phyloP scores from a whole-genome alignment of 2,329 filamentous ascomycete genomes.

The Chalaropsis ovoidea region DNA sequence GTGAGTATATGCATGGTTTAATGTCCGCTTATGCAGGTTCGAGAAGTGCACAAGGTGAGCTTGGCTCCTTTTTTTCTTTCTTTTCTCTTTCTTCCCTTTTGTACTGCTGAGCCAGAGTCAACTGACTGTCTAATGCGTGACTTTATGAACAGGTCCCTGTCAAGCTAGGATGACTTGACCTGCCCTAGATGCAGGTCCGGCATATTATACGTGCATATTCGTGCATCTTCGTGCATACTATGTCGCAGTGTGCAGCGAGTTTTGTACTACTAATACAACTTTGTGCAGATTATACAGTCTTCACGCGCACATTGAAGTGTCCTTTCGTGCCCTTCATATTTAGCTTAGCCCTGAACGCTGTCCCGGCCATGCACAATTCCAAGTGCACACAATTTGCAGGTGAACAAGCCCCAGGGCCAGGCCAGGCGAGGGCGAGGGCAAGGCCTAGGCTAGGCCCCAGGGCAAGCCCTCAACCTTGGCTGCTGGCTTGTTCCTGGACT shows the following conservation, averaged over 20 bases:
- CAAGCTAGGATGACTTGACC: constrained; percentile 9
- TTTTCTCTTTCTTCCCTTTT: neutral
- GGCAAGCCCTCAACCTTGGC: neutral
- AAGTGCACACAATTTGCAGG: neutral
- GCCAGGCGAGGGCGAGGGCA: neutral
- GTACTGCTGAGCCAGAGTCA: too few species aligned
- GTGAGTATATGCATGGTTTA: constrained; percentile 17
- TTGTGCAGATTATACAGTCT: constrained; percentile 12
- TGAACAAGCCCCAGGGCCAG: neutral
- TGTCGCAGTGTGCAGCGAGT: neutral
- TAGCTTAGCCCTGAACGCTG: neutral
- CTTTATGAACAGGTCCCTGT: constrained; percentile 1
- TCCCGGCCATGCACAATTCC: neutral
- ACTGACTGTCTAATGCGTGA: neutral
- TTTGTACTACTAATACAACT: neutral
- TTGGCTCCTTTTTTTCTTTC: constrained; percentile 1
- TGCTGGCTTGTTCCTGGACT: constrained; percentile 1
- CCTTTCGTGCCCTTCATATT: neutral
- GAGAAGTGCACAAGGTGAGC: neutral
- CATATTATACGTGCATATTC: constrained; percentile 13
- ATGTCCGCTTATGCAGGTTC: constrained; percentile 18
- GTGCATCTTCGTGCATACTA: neutral
- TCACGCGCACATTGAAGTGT: neutral
- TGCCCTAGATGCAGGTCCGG: constrained; percentile 15
- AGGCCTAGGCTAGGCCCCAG: neutral